Base-by-base conservation (phyloP, 2,329 filamentous ascomycete genomes). In the Stagonosporopsis tanaceti region DNA sequence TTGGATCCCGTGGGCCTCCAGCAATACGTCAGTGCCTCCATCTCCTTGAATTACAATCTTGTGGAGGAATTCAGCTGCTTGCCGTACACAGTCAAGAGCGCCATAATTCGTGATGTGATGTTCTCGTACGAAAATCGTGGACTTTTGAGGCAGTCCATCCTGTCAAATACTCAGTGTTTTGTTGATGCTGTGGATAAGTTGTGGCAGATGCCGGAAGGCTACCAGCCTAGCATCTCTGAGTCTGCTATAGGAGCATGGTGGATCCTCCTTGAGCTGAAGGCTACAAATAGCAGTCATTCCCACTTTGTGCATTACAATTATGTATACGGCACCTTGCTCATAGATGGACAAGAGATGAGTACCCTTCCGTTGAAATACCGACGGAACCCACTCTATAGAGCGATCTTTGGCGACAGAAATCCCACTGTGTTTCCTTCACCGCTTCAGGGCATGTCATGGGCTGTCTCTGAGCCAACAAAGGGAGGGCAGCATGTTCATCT, bases 341-440 rank as follows among this genome's bases (percentile, higher is more conserved):
- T 86, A 5, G 74, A 86, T 55, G 80, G 82, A 0, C 67, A 80
- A 42, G 76, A 79, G 6, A 62, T 85, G 12, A 80, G 83, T 1
- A 84, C 81, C 12, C 77, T 90, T 0, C 87, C 88, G 0, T 65
- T 77, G 0, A 74, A 82, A 1, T 82, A 85, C 40, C 79, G 78
- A 17, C 66, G 82, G 3, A 76, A 80, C 0, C 45, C 60, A 12
- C 68, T 73, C 1, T 75, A 88, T 7, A 68, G 73, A 6, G 76
- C 80, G 3, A 76, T 90, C 0, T 88, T 90, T 63, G 83, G 83
- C 0, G 72, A 80, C 1, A 80, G 83, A 14, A 77, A 77, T 25
- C 77, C 88, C 0, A 77, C 81, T 0, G 83, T 82, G 0, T 84
- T 72, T 20, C 82, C 86, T 0, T 89, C 87, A 0, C 53, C 61